Base-by-base conservation (phyloP, 495 filamentous ascomycete genomes). In the Penicillium longicatenatum region DNA sequence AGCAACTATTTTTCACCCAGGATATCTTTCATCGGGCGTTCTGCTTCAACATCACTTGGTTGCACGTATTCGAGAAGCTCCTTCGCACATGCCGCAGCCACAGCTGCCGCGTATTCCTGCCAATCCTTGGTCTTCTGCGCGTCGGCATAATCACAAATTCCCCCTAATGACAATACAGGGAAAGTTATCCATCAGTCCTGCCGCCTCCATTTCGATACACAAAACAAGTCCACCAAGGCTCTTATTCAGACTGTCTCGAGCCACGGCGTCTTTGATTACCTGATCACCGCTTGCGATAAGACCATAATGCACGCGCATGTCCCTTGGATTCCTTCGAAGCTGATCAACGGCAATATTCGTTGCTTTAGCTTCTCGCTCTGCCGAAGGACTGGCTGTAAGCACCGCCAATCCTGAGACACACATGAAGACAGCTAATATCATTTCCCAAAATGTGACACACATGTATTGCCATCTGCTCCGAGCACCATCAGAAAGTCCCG, bases 91-190 rank as follows among this genome's bases (percentile, higher is more conserved):
- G 52, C 52, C 8, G 66, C 66, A 24, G 68, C 63, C 1, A 49
- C 56, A 17, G 63, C 63, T n/a, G 66, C 68, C 1, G 66, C 68
- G 52, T 68, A 68, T 30, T 43, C 37, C 45, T 70, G 66, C 68
- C 63, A 70, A 12, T 49, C 44, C 22, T 67, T 61, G 37, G 67
- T 67, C 47, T 69, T 70, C 26, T 69, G 66, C 12, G 62, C 61
- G 49, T 71, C 68, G 3, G 62, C 41, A 52, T 67, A 69, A 41
- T 71, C 63, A 31, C 62, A 69, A 11, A 71, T 63, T 12, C 68
- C 68, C 19, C 63, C n/a, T 52, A 5, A 71, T 46, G n/a, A 46
- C 43, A 30, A 55, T 21, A 16, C 52, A 55, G 0, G 52, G 52
- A 12, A 55, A 47, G 16, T 37, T 48, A 12, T 55, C 35, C 52